phyloP scores from a whole-genome alignment of 2,329 filamentous ascomycete genomes.

The Tympanopsis confertula region DNA sequence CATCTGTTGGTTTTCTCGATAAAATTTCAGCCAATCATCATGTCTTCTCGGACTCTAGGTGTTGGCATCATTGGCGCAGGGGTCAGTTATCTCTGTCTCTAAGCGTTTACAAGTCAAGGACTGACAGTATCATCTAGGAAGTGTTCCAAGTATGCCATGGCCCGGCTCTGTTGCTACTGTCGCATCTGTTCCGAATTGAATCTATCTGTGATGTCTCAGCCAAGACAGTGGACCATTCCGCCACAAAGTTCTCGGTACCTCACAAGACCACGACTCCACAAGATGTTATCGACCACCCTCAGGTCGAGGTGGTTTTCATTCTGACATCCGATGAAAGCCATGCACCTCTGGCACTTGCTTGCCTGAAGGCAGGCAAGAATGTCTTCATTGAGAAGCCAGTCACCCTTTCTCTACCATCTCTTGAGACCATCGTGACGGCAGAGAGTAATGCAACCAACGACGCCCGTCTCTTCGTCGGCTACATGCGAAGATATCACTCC shows the following conservation, averaged over 20 bases:
- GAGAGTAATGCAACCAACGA: conserved; percentile 11
- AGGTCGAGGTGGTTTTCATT: conserved; percentile 42
- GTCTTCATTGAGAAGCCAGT: background rate
- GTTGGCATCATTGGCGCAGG: conserved; percentile 7
- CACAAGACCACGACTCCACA: conserved; percentile 21
- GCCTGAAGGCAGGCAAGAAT: background rate
- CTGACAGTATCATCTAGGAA: no score
- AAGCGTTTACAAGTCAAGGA: no score
- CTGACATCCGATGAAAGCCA: conserved; percentile 41
- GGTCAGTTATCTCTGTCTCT: no score
- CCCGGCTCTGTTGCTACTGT: conserved; percentile 14
- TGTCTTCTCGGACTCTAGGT: no score
- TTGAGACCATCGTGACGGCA: background rate
- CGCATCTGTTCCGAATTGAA: no score
- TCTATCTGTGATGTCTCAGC: no score
- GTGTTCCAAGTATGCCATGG: conserved; percentile 9
- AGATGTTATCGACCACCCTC: conserved; percentile 25
- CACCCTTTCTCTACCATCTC: background rate
- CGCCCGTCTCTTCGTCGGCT: conserved; percentile 5
- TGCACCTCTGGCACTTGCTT: conserved; percentile 26
- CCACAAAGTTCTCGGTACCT: conserved; percentile 8
- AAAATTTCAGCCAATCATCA: no score
- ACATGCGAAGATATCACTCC: background rate
- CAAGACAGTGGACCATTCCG: no score
- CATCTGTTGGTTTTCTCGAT: no score